Base-by-base conservation (phyloP, 805 yeast species). In the Wickerhamiella lipophila region DNA sequence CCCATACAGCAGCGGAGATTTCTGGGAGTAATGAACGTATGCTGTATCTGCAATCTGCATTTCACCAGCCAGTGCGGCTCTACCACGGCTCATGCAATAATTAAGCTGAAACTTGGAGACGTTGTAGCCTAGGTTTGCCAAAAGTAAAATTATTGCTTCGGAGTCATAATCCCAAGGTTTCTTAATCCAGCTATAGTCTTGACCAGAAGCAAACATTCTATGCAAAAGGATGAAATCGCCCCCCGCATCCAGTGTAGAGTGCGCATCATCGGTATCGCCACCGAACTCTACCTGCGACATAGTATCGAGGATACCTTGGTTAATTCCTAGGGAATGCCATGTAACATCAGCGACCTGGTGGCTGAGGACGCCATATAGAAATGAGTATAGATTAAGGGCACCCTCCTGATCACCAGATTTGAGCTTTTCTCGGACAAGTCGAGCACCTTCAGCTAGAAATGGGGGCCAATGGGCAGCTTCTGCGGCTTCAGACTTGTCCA, bases 381-480 rank as follows among this genome's bases (percentile, higher is more conserved):
- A 80, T 0, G 81, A 73, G 53, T 74, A 72, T 9, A 80, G 46
- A 15, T 38, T 19, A 12, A 42, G 23, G 11, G 47, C 38, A 3
- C 56, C 53, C 35, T 58, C 55, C 11, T 19, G 19, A 12, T 52
- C 55, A 3, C 41, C 46, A 6, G 51, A 51, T 30, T 66, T 64
- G 18, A 30, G 29, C 46, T 59, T 59, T 23, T 65, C 62, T 25
- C 63, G 60, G 61, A 75, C 75, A 42, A 71, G 62, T 5, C 65
- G 53, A 4, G 75, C 72, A 0, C 79, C 76, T 2, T 62, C 60
- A 3, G 65, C 60, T 12, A 79, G 55, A 56, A 79, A 79, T 1
- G 79, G 79, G 0, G 85, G 84, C 86, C 87, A 80, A 58, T 80
- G 86, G 0, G 79, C 68, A 25, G 66, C 72, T 59, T 81, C 87